Conservation (phyloP, 768 basidiomycete species). For the Phaffia australis region DNA sequence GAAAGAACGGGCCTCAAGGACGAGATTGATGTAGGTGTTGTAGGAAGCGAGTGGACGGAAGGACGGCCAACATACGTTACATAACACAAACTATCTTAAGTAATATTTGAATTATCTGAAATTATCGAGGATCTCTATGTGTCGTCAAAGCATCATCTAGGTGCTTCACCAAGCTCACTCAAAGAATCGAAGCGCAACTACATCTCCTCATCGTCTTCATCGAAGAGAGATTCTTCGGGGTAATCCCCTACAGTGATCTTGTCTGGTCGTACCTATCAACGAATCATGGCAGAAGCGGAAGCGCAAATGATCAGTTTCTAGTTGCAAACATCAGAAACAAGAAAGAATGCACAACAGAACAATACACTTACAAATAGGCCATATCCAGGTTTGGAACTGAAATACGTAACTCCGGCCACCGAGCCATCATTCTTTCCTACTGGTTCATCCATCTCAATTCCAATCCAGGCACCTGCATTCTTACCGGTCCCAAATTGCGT, state of each 20-base stretch:
- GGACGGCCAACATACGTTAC: no score
- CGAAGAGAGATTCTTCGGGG: slow-evolving; percentile 63
- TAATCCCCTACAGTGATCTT: slow-evolving; percentile 74
- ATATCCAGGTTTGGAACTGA: slow-evolving; percentile 60
- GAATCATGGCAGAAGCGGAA: not conserved
- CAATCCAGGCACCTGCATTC: slow-evolving; percentile 62
- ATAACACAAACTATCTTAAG: slow-evolving; percentile 25
- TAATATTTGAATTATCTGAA: slow-evolving; percentile 9
- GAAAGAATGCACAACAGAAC: not conserved
- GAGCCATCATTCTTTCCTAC: slow-evolving; percentile 90
- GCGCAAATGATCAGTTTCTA: not conserved
- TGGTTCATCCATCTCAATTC: slow-evolving; percentile 90
- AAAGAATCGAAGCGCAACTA: slow-evolving; percentile 1
- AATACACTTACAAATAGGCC: slow-evolving; percentile 61
- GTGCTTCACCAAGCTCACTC: no score
- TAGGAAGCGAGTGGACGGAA: no score
- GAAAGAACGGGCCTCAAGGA: no score
- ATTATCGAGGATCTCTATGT: slow-evolving; percentile 1
- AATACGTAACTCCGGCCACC: slow-evolving; percentile 82
- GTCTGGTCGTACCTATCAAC: slow-evolving; percentile 46
- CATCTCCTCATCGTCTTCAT: slow-evolving; percentile 54
- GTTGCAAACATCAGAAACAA: not conserved
- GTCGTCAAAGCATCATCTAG: no score
- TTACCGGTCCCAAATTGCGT: slow-evolving; percentile 58
- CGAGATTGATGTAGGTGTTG: no score